A percentile compares a stretch with the other conserved stretches of the same genome.
phyloP scores from a whole-genome alignment of 2,329 filamentous ascomycete species.

The Sordariomycetes sp. region DNA sequence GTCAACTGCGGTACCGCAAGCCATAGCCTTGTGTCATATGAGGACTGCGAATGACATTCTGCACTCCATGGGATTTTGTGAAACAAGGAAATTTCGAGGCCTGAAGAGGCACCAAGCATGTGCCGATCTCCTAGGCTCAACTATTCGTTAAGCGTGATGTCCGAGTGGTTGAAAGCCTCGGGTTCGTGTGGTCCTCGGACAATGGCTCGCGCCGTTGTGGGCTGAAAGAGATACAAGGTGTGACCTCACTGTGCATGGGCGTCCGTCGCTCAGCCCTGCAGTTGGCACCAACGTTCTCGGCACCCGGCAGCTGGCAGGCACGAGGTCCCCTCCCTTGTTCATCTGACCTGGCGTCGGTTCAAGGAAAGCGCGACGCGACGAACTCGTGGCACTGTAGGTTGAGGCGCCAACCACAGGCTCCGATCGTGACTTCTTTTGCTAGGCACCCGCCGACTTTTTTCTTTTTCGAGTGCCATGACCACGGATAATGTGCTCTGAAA shows the following conservation, averaged over 20 bases:
- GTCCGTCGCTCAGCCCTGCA: background rate
- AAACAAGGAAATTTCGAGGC: background rate
- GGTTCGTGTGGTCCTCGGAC: too few relatives aligned
- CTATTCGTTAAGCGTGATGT: too few relatives aligned
- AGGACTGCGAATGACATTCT: background rate
- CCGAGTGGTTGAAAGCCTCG: too few relatives aligned
- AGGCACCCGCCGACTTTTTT: background rate
- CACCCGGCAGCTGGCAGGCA: background rate
- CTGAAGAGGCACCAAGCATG: background rate
- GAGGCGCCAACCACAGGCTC: background rate
- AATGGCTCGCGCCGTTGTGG: too few relatives aligned
- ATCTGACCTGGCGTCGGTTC: slow-evolving; percentile 1
- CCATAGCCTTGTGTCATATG: background rate
- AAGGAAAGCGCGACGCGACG: background rate
- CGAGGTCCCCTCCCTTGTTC: background rate
- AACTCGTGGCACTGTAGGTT: background rate
- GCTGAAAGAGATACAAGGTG: background rate
- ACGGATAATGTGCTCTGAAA: background rate
- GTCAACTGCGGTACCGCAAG: background rate
- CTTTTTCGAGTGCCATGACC: background rate
- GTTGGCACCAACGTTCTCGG: background rate
- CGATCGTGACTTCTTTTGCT: background rate
- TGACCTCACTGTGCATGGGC: background rate
- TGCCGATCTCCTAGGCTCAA: background rate
- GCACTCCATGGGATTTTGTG: background rate